Conservation (phyloP, 78 protist species). For the Dictyostelium citrinum region DNA sequence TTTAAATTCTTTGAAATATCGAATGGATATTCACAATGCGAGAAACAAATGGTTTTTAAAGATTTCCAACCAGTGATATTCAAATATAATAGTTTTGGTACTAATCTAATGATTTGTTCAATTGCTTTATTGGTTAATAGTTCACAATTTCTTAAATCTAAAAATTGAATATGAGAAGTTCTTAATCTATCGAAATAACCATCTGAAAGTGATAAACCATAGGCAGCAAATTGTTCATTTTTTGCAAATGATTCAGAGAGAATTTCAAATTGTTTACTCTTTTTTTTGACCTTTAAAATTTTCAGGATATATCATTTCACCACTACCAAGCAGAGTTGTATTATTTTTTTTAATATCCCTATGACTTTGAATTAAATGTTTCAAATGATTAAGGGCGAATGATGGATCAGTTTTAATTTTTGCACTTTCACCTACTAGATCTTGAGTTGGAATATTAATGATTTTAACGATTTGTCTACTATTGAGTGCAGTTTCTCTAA, state of each 20-base stretch:
- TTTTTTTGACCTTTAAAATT: neutral
- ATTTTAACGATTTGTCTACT: neutral
- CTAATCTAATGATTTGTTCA: neutral
- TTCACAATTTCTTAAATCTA: slow-evolving; percentile 3
- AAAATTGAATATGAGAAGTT: neutral
- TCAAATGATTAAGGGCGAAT: neutral
- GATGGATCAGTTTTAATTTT: neutral
- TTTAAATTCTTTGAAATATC: neutral
- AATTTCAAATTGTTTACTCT: neutral
- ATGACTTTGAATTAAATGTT: neutral
- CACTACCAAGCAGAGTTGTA: neutral
- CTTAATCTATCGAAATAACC: neutral
- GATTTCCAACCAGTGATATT: neutral
- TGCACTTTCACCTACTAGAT: neutral
- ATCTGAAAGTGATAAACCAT: neutral
- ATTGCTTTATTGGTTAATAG: neutral
- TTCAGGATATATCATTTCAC: neutral
- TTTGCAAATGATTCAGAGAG: neutral
- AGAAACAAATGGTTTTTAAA: neutral
- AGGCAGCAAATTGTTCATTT: neutral
- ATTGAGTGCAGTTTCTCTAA: neutral
- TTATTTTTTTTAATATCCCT: neutral
- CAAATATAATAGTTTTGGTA: neutral
- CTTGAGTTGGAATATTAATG: neutral
- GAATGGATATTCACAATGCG: neutral